Evolutionary conservation across 2,329 filamentous ascomycete genomes (phyloP).

Genomic region (Trichophyton rubrum): DNA sequence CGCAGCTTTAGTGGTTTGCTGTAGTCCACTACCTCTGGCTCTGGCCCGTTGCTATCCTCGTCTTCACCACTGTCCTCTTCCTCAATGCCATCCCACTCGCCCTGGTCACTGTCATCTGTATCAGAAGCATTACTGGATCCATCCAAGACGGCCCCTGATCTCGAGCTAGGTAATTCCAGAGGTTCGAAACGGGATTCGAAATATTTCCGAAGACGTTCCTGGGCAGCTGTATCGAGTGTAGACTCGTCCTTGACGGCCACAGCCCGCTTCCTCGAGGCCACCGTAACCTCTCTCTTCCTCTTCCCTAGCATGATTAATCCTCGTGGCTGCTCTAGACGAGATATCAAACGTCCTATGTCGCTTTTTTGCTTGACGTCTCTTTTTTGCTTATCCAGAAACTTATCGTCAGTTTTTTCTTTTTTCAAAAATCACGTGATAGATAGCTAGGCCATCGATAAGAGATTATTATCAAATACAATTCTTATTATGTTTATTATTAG

Average conservation of each 20-base stretch:
- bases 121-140: constrained; percentile 10
- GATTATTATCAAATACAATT: too few relatives aligned
- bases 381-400: background rate
- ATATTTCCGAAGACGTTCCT: constrained; percentile 64
- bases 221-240: constrained; percentile 21
- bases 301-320: constrained; percentile 32
- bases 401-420: background rate
- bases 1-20: constrained; percentile 21
- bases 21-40: constrained; percentile 53
- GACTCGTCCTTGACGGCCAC: constrained; percentile 17
- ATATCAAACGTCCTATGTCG: background rate
- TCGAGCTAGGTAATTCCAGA: constrained; percentile 35
- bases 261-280: constrained; percentile 18
- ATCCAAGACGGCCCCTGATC: constrained; percentile 12
- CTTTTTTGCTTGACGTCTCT: background rate
- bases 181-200: constrained; percentile 85
- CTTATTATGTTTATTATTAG: background rate
- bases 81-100: constrained; percentile 53
- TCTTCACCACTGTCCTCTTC: constrained; percentile 31
- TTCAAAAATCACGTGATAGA: background rate
- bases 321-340: background rate
- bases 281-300: constrained; percentile 35
- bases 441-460: background rate
- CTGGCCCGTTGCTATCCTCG: constrained; percentile 18
- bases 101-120: constrained; percentile 17